Base-by-base conservation (phyloP, 805 yeast species). In the Yamadazyma tumulicola region DNA sequence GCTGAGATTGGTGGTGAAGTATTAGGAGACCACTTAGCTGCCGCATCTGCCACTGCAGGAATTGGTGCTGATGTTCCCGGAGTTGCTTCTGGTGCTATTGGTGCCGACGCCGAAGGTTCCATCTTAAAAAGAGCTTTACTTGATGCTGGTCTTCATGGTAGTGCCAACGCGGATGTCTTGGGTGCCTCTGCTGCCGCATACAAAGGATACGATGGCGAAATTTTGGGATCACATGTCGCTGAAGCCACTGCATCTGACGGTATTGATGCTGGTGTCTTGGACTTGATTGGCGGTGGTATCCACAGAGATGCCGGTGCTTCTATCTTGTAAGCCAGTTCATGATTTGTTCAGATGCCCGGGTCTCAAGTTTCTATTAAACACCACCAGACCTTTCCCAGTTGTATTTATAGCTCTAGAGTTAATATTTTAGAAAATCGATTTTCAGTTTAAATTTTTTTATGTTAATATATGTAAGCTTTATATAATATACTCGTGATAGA, bases 21-120 rank as follows among this genome's bases (percentile, higher is more conserved):
- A 26, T 26, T 26, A 11, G 48, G 49, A 33, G 49, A 43, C 37
- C 41, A 47, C 34, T 12, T 45, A 19, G 45, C 29, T 28, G 51
- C 41, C 29, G 42, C 36, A 19, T 33, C 42, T 13, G 50, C 41
- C 26, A 22, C 34, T 33, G 36, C 33, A 19, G 38, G 37, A 34
- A 27, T 27, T 24, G 40, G 26, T n/a, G 42, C 37, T 29, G 32
- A 16, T 19, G 6, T 28, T 21, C 31, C 34, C 34, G 36, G 28
- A 20, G 13, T 37, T 10, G 31, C 17, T n/a, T 27, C 22, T 29
- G 37, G 30, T 26, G 31, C 29, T 6, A n/a, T 22, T 22, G 30
- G 31, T 15, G 25, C 9, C 10, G 39, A 23, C 20, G 41, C 39
- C 34, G 43, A 19, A 26, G 40, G 29, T 17, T 19, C 34, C 29